A percentile compares a stretch with the other conserved stretches of the same genome.
Conservation (phyloP, 2,329 filamentous ascomycete genomes). For the Diaporthe citri region DNA sequence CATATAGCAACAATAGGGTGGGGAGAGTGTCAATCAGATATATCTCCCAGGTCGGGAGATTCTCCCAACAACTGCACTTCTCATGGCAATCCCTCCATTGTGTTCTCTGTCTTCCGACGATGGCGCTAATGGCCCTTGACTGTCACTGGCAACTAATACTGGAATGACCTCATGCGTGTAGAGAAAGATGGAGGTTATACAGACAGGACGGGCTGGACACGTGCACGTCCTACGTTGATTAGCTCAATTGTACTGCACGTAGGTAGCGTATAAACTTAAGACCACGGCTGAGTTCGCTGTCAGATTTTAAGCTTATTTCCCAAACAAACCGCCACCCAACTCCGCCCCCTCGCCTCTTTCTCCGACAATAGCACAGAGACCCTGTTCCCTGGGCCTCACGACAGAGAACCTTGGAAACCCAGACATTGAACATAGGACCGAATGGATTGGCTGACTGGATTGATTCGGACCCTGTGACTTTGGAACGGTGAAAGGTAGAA, state of each 20-base stretch:
- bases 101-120: neutral
- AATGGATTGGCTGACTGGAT: neutral
- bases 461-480: neutral
- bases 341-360: neutral
- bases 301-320: slow-evolving; percentile 32
- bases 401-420: neutral
- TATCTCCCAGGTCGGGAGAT: neutral
- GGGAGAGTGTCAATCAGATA: slow-evolving; percentile 2
- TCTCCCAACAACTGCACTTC: neutral
- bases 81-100: neutral
- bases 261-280: neutral
- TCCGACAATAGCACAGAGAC: neutral
- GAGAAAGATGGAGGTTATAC: neutral
- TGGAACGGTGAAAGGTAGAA: neutral
- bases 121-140: no score
- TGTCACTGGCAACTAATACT: neutral
- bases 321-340: neutral
- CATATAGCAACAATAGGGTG: neutral
- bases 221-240: neutral
- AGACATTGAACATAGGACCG: neutral
- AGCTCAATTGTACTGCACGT: neutral
- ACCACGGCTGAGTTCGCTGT: neutral
- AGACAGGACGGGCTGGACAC: neutral
- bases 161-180: no score
- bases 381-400: slow-evolving; percentile 8